Conservation (phyloP, 768 basidiomycete genomes). For the Lactarius quietus region DNA sequence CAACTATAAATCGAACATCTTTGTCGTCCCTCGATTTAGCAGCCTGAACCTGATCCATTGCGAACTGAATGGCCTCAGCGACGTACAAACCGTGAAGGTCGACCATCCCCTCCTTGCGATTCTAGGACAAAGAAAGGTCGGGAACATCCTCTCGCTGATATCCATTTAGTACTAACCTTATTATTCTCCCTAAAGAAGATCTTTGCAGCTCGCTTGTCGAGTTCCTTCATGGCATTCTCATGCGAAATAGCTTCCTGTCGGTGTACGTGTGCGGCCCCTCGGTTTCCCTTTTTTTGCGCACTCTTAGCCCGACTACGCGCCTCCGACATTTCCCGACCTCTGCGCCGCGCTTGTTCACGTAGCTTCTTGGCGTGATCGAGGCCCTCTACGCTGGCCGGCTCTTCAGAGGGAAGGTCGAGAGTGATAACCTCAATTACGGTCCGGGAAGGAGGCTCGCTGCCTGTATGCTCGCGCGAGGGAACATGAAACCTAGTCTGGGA, state of each 20-base stretch:
- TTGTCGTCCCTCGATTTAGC: neutral
- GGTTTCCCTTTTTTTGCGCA: neutral
- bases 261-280: neutral
- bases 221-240: neutral
- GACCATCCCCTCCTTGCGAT: neutral
- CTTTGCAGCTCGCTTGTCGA: constrained; percentile 6
- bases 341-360: constrained; percentile 4
- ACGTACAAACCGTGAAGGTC: constrained; percentile 19
- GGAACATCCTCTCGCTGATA: neutral
- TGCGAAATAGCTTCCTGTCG: neutral
- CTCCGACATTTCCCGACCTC: neutral
- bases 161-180: constrained; percentile 1
- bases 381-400: neutral
- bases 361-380: neutral
- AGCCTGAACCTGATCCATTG: neutral
- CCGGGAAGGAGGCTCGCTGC: neutral
- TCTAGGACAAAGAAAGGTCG: neutral
- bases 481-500: neutral
- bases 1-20: constrained; percentile 10
- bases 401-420: neutral
- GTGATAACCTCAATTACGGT: too few relatives aligned
- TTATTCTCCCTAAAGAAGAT: constrained; percentile 12
- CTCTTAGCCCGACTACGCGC: constrained; percentile 6
- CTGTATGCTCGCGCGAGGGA: neutral
- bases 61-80: constrained; percentile 9